phyloP scores from a whole-genome alignment of 805 yeast species.

The Candida nemodendra region DNA sequence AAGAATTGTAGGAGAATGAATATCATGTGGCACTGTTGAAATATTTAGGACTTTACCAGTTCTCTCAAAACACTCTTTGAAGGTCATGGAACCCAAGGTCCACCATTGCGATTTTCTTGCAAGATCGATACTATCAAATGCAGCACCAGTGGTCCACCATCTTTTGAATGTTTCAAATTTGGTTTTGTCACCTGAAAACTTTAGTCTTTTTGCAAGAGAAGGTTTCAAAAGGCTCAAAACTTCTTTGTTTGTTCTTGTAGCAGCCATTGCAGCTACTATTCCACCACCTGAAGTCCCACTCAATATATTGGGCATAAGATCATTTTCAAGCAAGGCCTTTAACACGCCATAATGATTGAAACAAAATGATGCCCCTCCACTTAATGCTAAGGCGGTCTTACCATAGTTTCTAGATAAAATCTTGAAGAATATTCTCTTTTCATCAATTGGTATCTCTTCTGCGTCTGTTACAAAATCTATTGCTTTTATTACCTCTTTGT shows the following conservation, averaged over 20 bases:
- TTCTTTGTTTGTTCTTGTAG: slow-evolving; percentile 70
- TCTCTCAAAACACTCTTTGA: slow-evolving; percentile 62
- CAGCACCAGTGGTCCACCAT: slow-evolving; percentile 73
- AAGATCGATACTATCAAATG: slow-evolving; percentile 75
- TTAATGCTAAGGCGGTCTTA: slow-evolving; percentile 64
- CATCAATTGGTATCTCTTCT: slow-evolving; percentile 33
- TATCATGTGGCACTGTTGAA: slow-evolving; percentile 79
- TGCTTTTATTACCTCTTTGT: slow-evolving; percentile 48
- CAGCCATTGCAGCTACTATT: slow-evolving; percentile 66
- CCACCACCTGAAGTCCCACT: slow-evolving; percentile 87
- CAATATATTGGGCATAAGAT: slow-evolving; percentile 62
- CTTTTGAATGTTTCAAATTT: slow-evolving; percentile 59
- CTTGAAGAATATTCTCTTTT: slow-evolving; percentile 54
- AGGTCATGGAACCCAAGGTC: slow-evolving; percentile 70
- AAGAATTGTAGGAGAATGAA: slow-evolving; percentile 75
- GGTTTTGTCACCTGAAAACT: slow-evolving; percentile 64
- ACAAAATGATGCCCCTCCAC: slow-evolving; percentile 81
- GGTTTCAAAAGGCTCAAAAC: slow-evolving; percentile 55
- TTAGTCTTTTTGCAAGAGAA: slow-evolving; percentile 57
- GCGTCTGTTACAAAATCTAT: slow-evolving; percentile 44
- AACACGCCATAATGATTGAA: slow-evolving; percentile 76
- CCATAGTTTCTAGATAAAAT: slow-evolving; percentile 65
- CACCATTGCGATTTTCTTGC: slow-evolving; percentile 67
- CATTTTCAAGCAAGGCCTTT: slow-evolving; percentile 66
- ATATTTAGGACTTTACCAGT: slow-evolving; percentile 73